phyloP scores from a whole-genome alignment of 805 yeast genomes.

The Maudiozyma pseudohumilis region DNA sequence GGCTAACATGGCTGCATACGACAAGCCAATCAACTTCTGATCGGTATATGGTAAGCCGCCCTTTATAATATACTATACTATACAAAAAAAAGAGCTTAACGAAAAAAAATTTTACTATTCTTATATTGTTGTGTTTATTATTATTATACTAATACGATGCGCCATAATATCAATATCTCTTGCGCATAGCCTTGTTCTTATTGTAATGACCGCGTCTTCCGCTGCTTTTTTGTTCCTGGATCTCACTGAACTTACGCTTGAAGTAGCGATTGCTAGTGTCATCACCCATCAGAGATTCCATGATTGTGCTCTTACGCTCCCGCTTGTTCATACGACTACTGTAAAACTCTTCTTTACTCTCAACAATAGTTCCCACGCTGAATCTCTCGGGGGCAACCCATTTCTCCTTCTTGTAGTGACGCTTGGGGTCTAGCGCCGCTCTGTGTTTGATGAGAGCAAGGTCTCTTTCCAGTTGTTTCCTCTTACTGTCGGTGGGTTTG shows the following conservation, averaged over 20 bases:
- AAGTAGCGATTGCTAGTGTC: constrained; percentile 62
- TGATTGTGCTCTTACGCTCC: constrained; percentile 67
- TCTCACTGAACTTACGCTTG: constrained; percentile 73
- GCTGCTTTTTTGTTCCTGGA: constrained; percentile 50
- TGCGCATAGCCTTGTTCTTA: constrained; percentile 51
- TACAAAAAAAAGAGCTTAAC: too few relatives aligned
- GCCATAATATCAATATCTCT: constrained; percentile 11
- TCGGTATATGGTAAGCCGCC: too few relatives aligned
- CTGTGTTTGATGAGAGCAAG: constrained; percentile 72
- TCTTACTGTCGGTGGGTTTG: constrained; percentile 61
- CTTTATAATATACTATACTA: too few relatives aligned
- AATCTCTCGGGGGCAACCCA: constrained; percentile 71
- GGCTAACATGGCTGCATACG: constrained; percentile 88
- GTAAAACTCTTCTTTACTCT: constrained; percentile 71
- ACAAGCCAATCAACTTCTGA: constrained; percentile 71
- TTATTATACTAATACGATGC: background rate
- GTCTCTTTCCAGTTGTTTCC: constrained; percentile 54
- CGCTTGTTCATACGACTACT: constrained; percentile 48
- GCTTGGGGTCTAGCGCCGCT: constrained; percentile 86
- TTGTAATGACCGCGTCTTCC: constrained; percentile 65
- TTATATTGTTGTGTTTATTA: background rate
- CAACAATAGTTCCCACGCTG: constrained; percentile 81
- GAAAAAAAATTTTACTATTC: background rate
- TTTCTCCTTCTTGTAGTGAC: constrained; percentile 83
- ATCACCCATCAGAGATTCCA: constrained; percentile 76